Base-by-base conservation (phyloP, 768 basidiomycete species). In the Polyporus arcularius region DNA sequence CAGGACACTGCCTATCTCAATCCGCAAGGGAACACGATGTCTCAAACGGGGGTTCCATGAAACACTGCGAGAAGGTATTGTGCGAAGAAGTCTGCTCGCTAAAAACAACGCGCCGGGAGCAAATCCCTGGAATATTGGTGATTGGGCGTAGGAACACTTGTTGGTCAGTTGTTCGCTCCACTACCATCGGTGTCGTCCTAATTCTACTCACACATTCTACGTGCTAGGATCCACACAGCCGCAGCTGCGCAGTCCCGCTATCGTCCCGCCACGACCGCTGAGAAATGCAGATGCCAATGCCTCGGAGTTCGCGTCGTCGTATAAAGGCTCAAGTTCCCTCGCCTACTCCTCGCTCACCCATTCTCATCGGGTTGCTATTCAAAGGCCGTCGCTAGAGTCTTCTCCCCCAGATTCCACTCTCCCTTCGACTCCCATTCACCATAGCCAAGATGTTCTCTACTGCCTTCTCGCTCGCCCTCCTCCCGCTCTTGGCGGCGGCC, bases 401-500 rank as follows among this genome's bases (percentile, higher is more conserved):
- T 50, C 38, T 50, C 38, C 39, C 49, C 32, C 56, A 12, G 16
- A 26, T 14, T 45, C 48, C 26, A 9, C 58, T 8, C 56, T 18
- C 42, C 15, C 50, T 31, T 42, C 38, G 14, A 18, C 48, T 55
- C 58, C 43, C 53, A 42, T 31, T 21, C 32, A 15, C 55, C 31
- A 50, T 52, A 15, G 3, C 50, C 55, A 75, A 73, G 70, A 73
- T 76, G 70, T 75, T 77, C 65, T 59, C 63, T 47, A 61, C 68
- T 55, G 50, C 67, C 43, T 52, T 72, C 14, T 43, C 70, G 54
- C 57, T 72, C 58, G 61, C 69, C 55, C 53, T 74, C 45, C 66
- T 78, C 53, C 75, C 77, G 40, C 52, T 67, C 49, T 51, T 70
- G 21, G 69, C 69, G 55, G 63, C 78, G 21, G 78, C 67, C 41